A percentile compares a stretch with the other conserved stretches of the same genome.
These are phyloP conservation scores for Fusarium vanettenii DNA, from an alignment of 2,329 filamentous ascomycete species.

Conservation along the genomic window DNA sequence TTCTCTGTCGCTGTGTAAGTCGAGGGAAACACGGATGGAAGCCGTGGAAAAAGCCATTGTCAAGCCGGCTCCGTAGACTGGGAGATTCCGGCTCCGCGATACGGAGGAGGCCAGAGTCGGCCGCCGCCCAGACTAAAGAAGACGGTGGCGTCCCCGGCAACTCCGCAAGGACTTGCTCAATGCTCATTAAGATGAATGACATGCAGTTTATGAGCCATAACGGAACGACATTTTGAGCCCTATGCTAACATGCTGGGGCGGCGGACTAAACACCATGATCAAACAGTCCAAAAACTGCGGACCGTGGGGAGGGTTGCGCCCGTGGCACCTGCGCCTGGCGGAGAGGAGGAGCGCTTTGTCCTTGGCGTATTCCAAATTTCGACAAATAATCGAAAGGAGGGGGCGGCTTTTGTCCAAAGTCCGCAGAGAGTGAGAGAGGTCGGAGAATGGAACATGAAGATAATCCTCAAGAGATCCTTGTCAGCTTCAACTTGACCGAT, in stretches of 20 bases:
- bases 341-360: background rate
- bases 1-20: background rate
- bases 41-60: constrained; percentile 4
- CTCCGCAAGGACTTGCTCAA: constrained; percentile 4
- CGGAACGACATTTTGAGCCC: background rate
- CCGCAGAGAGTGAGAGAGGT: background rate
- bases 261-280: background rate
- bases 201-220: background rate
- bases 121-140: background rate
- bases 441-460: background rate
- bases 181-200: background rate
- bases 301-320: background rate
- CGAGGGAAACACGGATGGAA: background rate
- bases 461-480: constrained; percentile 4
- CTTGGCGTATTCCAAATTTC: background rate
- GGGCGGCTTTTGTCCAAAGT: background rate
- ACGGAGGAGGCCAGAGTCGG: background rate
- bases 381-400: background rate
- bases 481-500: background rate
- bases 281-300: background rate
- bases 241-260: background rate
- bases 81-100: constrained; percentile 24
- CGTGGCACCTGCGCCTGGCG: background rate
- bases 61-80: constrained; percentile 27
- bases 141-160: background rate